Base-by-base conservation (phyloP, 106 monocot genomes). In the Ottelia alismoides region DNA sequence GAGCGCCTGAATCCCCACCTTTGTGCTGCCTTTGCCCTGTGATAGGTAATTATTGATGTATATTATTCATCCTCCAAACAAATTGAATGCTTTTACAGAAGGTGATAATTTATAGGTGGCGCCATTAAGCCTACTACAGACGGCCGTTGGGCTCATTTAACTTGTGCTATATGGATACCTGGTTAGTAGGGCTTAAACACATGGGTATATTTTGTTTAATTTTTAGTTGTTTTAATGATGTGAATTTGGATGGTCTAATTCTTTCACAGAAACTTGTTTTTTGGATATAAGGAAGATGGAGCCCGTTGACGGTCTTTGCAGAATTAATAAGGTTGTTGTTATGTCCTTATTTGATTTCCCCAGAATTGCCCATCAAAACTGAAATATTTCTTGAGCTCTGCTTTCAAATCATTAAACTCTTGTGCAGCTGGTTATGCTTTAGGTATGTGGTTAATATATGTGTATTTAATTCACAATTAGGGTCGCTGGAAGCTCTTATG, bases 111-210 rank as follows among this genome's bases (percentile, higher is more conserved):
- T 20, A 54, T 50, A 98, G 98, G 98, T 72, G 98, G 98, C 65
- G 90, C 84, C 31, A 85, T 98, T 25, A 98, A 98, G 78, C 89
- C 85, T 61, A 98, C 98, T 22, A 85, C 98, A 49, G 98, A 98
- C 78, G 90, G 90, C 3, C 85, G 76, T 20, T 98, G 98, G 98
- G 98, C 98, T 74, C 98, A 98, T 59, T 65, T 98, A 48, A 71
- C 96, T 44, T 98, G 96, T 68, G 90, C 98, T 2, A 82, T 98
- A 51, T 98, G 98, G 98, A 98, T 98, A 56, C 98, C 98, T 70
- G 98, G 98, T 96, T 30, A 55, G 79, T 73, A 48, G 22, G 43
- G 64, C n/a, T n/a, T n/a, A n/a, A n/a, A n/a, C n/a, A n/a, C n/a
- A n/a, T n/a, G n/a, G n/a, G n/a, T n/a, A n/a, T n/a, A n/a, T n/a